Conservation (phyloP, 768 basidiomycete genomes). For the Pleurotus tuber-regium region DNA sequence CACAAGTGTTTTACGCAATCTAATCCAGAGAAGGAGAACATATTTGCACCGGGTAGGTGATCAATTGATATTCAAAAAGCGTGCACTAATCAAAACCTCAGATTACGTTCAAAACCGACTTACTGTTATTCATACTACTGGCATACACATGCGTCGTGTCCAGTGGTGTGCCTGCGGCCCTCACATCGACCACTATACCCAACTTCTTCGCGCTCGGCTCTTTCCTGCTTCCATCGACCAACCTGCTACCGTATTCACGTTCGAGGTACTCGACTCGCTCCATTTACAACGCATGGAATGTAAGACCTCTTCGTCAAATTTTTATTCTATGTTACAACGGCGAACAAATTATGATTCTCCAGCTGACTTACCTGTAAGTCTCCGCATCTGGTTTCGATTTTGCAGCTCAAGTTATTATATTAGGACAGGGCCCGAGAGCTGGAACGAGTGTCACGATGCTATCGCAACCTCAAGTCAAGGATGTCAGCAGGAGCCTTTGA, state of each 20-base stretch:
- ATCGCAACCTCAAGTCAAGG: conserved; percentile 8
- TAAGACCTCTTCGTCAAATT: conserved; percentile 13
- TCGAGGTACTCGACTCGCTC: conserved; percentile 10
- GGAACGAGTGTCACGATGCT: background rate
- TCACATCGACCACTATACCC: background rate
- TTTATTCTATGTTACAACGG: conserved; percentile 9
- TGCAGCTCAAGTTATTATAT: background rate
- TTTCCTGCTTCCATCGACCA: conserved; percentile 10
- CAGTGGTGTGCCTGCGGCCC: background rate
- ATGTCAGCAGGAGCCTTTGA: background rate
- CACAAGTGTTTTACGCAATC: background rate
- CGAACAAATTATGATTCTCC: conserved; percentile 5
- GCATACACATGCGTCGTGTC: background rate
- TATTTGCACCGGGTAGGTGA: background rate
- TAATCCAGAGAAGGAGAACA: background rate
- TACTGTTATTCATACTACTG: conserved; percentile 4
- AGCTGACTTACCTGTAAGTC: background rate
- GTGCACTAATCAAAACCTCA: background rate
- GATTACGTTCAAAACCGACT: no score
- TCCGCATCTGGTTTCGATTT: background rate
- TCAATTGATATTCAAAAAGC: background rate
- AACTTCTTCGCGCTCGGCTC: conserved; percentile 11
- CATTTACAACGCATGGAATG: conserved; percentile 12
- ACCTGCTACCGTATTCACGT: conserved; percentile 13
- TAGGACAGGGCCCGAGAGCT: background rate